Base-by-base conservation (phyloP, 208 protist genomes). In the Trypanosoma rangeli region DNA sequence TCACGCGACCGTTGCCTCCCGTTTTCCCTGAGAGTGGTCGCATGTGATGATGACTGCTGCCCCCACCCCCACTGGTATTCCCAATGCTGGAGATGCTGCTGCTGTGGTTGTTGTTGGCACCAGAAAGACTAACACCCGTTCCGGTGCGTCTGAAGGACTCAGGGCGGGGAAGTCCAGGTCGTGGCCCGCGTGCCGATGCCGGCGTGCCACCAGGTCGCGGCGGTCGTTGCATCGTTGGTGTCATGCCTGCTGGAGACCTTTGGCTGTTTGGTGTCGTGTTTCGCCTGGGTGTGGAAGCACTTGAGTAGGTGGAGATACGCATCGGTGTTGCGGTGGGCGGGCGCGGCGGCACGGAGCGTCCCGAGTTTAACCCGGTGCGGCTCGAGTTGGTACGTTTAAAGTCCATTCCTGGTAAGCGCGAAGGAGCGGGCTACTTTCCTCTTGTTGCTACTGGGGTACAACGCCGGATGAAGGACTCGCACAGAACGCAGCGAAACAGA, bases 381-480 rank as follows among this genome's bases (percentile, higher is more conserved):
- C 85, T 90, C 3, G 88, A 94, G 71, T 90, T 86, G 10, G 56
- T 81, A 15, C 88, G 88, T 46, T 85, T 85, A 66, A 91, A 94
- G 48, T 92, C 81, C 85, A 94, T 93, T 16, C 10, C 0, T 61
- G 10, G 16, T 72, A 8, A 44, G 9, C 62, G 20, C 46, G 20
- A 5, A 50, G 7, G 46, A 15, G 20, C 3, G 46, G 35, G 35
- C 50, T 46, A 56, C 20, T 59, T 37, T 16, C 55, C 31, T 59
- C 31, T 39, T 59, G 7, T 20, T 59, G 22, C 42, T 42, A 10
- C 10, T 10, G 4, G 37, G 37, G 10, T 42, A 42, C 37, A 10
- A 42, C 10, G 37, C 37, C 37, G 37, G 37, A 42, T 13, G 10
- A 10, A 42, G 4, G 37, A 10, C 10, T 42, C 37, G 10, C n/a